These are phyloP conservation scores for Cyphellophora europaea DNA, from an alignment of 2,329 filamentous ascomycete genomes.

Conservation along the genomic window DNA sequence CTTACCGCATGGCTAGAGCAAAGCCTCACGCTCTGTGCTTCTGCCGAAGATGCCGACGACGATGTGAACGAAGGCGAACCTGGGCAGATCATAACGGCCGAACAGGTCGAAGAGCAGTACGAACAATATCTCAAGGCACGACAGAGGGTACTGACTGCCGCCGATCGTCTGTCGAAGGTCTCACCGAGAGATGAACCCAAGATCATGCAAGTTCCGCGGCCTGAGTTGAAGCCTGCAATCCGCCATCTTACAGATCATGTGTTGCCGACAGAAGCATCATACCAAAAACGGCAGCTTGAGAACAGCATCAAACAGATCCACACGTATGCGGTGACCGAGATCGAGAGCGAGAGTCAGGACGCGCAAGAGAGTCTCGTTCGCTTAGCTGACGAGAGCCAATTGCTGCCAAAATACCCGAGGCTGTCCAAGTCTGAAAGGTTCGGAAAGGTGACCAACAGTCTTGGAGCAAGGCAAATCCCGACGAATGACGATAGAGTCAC, in stretches of 20 bases:
- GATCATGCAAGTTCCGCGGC: not conserved
- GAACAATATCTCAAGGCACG: slow-evolving; percentile 13
- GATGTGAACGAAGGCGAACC: not conserved
- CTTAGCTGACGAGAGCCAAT: slow-evolving; percentile 19
- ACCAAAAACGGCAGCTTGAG: not conserved
- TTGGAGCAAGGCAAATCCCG: slow-evolving; percentile 4
- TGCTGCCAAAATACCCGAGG: slow-evolving; percentile 15
- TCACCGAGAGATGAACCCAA: not conserved
- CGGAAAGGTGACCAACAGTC: slow-evolving; percentile 4
- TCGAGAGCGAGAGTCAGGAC: slow-evolving; percentile 4
- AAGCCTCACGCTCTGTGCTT: slow-evolving; percentile 7
- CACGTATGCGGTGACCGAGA: slow-evolving; percentile 6
- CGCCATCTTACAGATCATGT: not conserved
- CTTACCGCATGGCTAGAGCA: slow-evolving; percentile 15
- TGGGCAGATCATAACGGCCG: slow-evolving; percentile 1
- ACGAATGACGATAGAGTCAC: slow-evolving; percentile 8
- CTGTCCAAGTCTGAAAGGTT: slow-evolving; percentile 8
- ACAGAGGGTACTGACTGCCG: slow-evolving; percentile 5
- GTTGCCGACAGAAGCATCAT: not conserved
- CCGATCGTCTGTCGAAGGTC: slow-evolving; percentile 1
- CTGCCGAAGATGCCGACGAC: not conserved
- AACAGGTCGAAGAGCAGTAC: slow-evolving; percentile 10
- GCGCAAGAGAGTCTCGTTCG: slow-evolving; percentile 12
- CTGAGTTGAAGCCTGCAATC: not conserved
- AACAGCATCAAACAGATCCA: slow-evolving; percentile 3